Evolutionary conservation across 2,329 filamentous ascomycete species (phyloP), one percentile per base, ranked within the genome.

Genomic region (Penicillium psychrosexuale): DNA sequence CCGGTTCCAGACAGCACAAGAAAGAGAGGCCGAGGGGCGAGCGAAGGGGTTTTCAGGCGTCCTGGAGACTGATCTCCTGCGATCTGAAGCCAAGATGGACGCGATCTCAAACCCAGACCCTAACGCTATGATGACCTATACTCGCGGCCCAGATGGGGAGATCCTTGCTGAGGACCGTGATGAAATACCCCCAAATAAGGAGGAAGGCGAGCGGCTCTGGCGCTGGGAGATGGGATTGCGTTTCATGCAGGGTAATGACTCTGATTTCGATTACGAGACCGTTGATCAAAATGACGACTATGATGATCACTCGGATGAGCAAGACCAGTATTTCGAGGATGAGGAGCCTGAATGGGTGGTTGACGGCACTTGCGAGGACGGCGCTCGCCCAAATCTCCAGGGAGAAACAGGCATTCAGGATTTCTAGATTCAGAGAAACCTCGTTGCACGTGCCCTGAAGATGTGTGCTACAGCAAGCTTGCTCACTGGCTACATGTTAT

Each of bases 261-360:
- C 81, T 1, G 90, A 95, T 45, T 93, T 95, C 64, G 87, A 93
- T 58, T 96, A 96, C 68, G 71, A 65, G 1, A 65, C 61, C 3
- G 86, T 96, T 5, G 91, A 96, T 67, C 76, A 77, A 34, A 85
- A 88, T 65, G 86, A 91, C 30, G 85, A 86, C 19, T 86, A 85
- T 53, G 90, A 96, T 69, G 84, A 86, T 72, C 69, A 74, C 78
- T 72, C 80, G 67, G 78, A 83, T 76, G 80, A 82, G 61, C 81
- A 93, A 71, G 90, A 96, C 36, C 80, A 80, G 19, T 96, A 89
- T 77, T 92, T 95, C 67, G 89, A 91, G 22, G 84, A 85, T 6
- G 88, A 96, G 76, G 86, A 89, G 63, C 87, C 88, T 0, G 79
- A 80, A 45, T 90, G 87, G 82, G 77, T 82, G 30, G 76, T 77